Evolutionary conservation across 2,329 filamentous ascomycete genomes (phyloP).

Genomic region (Tolypocladium amazonense): DNA sequence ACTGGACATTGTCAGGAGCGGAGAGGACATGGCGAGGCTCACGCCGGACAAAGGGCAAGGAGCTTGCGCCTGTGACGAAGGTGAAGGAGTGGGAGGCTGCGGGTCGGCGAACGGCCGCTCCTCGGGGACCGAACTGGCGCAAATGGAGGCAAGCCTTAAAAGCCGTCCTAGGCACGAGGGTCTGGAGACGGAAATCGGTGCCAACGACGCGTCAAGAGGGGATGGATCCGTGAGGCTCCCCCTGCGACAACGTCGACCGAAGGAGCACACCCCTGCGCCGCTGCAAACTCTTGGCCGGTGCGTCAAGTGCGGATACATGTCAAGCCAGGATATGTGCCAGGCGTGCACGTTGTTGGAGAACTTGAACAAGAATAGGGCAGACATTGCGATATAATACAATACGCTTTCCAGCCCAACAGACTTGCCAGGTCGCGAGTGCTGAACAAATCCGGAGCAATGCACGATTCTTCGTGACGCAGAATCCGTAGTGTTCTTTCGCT

Average conservation of each 20-base stretch:
- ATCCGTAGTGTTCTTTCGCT: neutral
- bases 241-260: conserved; percentile 17
- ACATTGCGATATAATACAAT: conserved; percentile 39
- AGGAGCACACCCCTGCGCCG: conserved; percentile 22
- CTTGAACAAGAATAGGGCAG: conserved; percentile 67
- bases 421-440: neutral
- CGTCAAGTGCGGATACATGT: conserved; percentile 85
- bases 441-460: neutral
- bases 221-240: conserved; percentile 23
- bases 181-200: conserved; percentile 22
- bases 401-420: neutral
- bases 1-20: conserved; percentile 85
- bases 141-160: conserved; percentile 52
- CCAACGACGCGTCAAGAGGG: conserved; percentile 8
- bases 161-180: conserved; percentile 7
- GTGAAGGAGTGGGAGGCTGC: conserved; percentile 52
- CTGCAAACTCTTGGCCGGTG: conserved; percentile 75
- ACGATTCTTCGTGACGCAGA: neutral
- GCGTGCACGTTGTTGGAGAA: conserved; percentile 85
- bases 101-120: conserved; percentile 53
- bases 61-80: conserved; percentile 25
- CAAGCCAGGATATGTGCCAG: conserved; percentile 88
- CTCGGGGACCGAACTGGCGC: conserved; percentile 68
- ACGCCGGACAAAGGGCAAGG: conserved; percentile 26
- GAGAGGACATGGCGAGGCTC: conserved; percentile 91